Base-by-base conservation (phyloP, 305 asterid species). In the Fraxinus angustifolia region DNA sequence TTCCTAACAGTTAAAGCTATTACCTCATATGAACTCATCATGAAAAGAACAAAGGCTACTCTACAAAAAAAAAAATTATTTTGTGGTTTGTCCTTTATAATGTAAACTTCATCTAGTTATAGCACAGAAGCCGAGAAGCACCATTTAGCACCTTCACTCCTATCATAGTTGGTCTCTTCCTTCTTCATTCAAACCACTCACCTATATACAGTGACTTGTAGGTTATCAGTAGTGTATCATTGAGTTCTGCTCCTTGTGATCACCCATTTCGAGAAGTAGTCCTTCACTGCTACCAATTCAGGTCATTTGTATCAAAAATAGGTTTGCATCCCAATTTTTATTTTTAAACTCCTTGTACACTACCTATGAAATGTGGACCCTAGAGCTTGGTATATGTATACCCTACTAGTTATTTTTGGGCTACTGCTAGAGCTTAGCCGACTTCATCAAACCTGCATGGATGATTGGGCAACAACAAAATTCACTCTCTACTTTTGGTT, bases 181-280 rank as follows among this genome's bases (percentile, higher is more conserved):
- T 36, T 36, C 75, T 31, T 36, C 76, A 16, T 68, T 23, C 42
- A 76, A 80, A 83, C 78, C 34, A 70, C 2, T 38, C 70, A 79
- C 10, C 33, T 12, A 65, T 58, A 77, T 72, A 33, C n/a, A 33
- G 62, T 78, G 45, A 30, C 40, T 70, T 77, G 74, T 50, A 78
- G 65, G 40, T 6, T 36, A 23, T 67, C 12, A 3, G 19, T 30
- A 26, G 60, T 53, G 75, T 33, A 71, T 34, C 70, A 19, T n/a
- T 16, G 21, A 79, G 73, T 16, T 14, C 16, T 67, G 8, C 10
- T 67, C n/a, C 76, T 30, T 31, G 77, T 67, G 58, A 82, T 76
- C 53, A 42, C 53, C 77, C 53, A 36, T 30, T 19, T 48, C 6
- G 53, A 11, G 68, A 6, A 19, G 31, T 17, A 71, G n/a, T 19